These are phyloP conservation scores for Clonostachys sp. DNA, from an alignment of 2,329 filamentous ascomycete genomes.

Conservation along the genomic window DNA sequence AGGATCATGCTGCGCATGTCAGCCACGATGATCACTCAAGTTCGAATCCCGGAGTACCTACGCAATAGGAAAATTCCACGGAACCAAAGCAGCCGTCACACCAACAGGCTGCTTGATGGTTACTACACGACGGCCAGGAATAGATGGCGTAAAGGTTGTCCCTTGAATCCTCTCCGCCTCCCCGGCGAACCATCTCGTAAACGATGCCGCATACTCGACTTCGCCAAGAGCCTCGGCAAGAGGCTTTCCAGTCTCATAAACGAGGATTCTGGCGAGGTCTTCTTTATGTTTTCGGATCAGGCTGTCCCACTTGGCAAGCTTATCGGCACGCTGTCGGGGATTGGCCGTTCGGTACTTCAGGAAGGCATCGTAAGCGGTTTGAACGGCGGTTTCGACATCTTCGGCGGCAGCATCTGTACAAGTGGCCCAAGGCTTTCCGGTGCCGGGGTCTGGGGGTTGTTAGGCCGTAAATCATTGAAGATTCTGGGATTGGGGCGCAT, in stretches of 20 bases:
- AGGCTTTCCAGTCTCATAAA: conserved; percentile 53
- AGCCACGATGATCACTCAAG: too few relatives aligned
- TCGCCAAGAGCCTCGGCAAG: conserved; percentile 48
- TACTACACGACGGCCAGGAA: conserved; percentile 60
- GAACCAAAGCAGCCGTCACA: conserved; percentile 24
- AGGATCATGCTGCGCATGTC: conserved; percentile 28
- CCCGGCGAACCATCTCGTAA: conserved; percentile 52
- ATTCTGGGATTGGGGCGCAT: not conserved
- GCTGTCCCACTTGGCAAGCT: conserved; percentile 31
- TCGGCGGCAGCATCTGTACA: conserved; percentile 39
- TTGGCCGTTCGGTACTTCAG: conserved; percentile 27
- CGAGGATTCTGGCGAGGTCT: conserved; percentile 31
- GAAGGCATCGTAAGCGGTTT: conserved; percentile 27
- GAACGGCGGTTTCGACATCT: conserved; percentile 30
- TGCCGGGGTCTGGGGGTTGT: conserved; percentile 42
- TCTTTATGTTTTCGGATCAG: conserved; percentile 28
- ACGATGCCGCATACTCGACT: conserved; percentile 48
- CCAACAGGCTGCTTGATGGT: conserved; percentile 56
- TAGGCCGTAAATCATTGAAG: not conserved
- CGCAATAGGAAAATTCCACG: conserved; percentile 56
- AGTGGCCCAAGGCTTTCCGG: conserved; percentile 41
- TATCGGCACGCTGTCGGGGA: conserved; percentile 25
- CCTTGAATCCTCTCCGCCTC: conserved; percentile 52
- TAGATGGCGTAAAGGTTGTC: conserved; percentile 51
- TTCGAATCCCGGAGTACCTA: too few relatives aligned